Base-by-base conservation (phyloP, 2,329 filamentous ascomycete genomes). In the Neurospora sp. region DNA sequence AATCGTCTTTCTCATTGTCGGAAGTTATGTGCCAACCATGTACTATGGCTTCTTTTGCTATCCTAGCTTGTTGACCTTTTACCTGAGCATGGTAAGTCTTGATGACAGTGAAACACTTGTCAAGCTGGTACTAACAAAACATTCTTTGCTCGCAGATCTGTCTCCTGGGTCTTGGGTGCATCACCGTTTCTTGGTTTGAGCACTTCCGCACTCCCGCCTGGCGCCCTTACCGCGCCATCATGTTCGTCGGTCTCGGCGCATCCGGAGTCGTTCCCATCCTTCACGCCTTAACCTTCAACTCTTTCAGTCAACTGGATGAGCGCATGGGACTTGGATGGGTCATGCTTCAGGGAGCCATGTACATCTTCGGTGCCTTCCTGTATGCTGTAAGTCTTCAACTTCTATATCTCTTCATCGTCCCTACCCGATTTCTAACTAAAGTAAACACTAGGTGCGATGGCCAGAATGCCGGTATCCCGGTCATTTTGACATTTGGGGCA, bases 1-100 rank as follows among this genome's bases (percentile, higher is more conserved):
- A 7, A 99, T 99, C 75, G 92, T 98, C 38, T 88, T 90, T 67
- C 82, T 99, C 74, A 98, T 98, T 71, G 92, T 95, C 74, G 96
- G 96, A 7, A 95, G 91, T 78, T 97, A 95, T 77, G 88, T 98
- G 66, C 94, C 96, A 2, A 91, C 92, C 67, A 80, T 99, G 71
- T 96, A 93, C 79, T 97, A 96, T 79, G 93, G 91, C 3, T 93
- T 97, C 78, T 92, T 87, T 76, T 93, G 90, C 76, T 82, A 89
- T 73, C 87, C 89, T 3, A 76, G 79, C 8, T 78, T 95, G 76
- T 88, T 93, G 81, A 84, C 82, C 62, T 78, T 86, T 2, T 98
- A 98, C 79, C 89, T 94, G 82, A 86, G 83, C 15, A 89, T 93
- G 85, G 92, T 93, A 77, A 79, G 86, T 82, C 68, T 8, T 3